Evolutionary conservation across 352 stramenopile species (phyloP), one percentile per base, ranked within the genome.

Genomic region (Phytophthora foliorum): DNA sequence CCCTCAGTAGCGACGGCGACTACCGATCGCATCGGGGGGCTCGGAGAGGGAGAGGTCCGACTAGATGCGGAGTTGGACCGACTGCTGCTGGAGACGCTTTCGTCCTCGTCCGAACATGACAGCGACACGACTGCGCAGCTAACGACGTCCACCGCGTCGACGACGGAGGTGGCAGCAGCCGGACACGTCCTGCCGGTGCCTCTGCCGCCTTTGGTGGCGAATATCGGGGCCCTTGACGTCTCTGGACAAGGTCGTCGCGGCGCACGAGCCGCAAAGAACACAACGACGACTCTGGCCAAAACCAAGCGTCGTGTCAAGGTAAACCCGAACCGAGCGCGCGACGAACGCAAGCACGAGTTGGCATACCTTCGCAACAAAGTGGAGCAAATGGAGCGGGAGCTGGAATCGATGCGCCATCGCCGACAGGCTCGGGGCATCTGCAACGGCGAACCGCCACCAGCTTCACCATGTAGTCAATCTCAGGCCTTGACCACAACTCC

Each of bases 261-360:
- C 16, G 34, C 36, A 42, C 54, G 61, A 55, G 16, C 59, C 16
- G 17, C 49, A 9, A 66, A 68, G 34, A 46, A 48, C 24, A 19
- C 55, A 22, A 64, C 36, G 17, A 64, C 56, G 2, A 49, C 49
- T 51, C 16, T 72, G n/a, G 50, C 68, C 17, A 75, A 68, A 54
- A 63, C 63, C 19, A 78, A 75, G 42, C 71, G 67, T 24, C 67
- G 57, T 6, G 55, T 72, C 7, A 75, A 75, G 51, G 67, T 71
- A 16, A 78, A 78, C 32, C 71, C 66, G 6, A 78, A 78, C 22
- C 66, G 71, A 49, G 71, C 71, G 10, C 71, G 66, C 36, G 62
- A 78, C 39, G 66, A 78, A 50, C 70, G 70, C 34, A 74, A 75
- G 39, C 57, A 78, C 44, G 70, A 78, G n/a, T 34, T 78, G 17